phyloP scores from a whole-genome alignment of 495 filamentous ascomycete genomes.

The Haplographium delicatum region DNA sequence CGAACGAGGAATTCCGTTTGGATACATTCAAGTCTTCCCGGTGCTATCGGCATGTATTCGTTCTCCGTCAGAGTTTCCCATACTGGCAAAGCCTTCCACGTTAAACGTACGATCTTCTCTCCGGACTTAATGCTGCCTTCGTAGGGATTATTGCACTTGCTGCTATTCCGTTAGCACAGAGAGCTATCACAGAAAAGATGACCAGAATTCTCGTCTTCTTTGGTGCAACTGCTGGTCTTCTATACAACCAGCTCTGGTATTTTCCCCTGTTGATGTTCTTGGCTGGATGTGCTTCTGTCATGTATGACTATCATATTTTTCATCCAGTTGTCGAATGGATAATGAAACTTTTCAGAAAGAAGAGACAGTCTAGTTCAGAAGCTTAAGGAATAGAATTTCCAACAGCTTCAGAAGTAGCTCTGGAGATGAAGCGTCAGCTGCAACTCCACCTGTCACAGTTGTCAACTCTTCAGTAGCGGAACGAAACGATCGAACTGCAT shows the following conservation, averaged over 20 bases:
- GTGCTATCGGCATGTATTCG: conserved; percentile 71
- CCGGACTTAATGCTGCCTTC: conserved; percentile 71
- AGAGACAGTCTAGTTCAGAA: conserved; percentile 4
- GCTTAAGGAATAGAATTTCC: conserved; percentile 8
- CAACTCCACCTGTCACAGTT: background rate
- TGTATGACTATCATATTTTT: conserved; percentile 57
- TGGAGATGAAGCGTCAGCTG: background rate
- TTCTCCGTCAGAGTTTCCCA: conserved; percentile 62
- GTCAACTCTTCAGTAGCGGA: background rate
- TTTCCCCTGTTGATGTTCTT: conserved; percentile 66
- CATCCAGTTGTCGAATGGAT: conserved; percentile 22
- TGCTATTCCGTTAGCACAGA: conserved; percentile 66
- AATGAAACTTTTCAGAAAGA: background rate
- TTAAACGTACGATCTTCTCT: conserved; percentile 69
- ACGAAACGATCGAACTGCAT: background rate
- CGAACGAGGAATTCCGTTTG: background rate
- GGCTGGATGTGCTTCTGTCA: conserved; percentile 45
- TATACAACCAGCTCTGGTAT: conserved; percentile 79
- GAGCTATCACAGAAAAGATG: conserved; percentile 69
- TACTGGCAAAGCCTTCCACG: conserved; percentile 56
- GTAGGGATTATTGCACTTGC: conserved; percentile 79
- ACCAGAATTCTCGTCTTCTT: conserved; percentile 66
- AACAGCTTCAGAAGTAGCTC: background rate
- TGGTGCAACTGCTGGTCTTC: conserved; percentile 62
- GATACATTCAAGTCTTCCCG: conserved; percentile 51